Percentiles rank a stretch among this genome's conserved stretches.
Conservation (phyloP, 2,329 filamentous ascomycete species). For the Plenodomus lindquistii region DNA sequence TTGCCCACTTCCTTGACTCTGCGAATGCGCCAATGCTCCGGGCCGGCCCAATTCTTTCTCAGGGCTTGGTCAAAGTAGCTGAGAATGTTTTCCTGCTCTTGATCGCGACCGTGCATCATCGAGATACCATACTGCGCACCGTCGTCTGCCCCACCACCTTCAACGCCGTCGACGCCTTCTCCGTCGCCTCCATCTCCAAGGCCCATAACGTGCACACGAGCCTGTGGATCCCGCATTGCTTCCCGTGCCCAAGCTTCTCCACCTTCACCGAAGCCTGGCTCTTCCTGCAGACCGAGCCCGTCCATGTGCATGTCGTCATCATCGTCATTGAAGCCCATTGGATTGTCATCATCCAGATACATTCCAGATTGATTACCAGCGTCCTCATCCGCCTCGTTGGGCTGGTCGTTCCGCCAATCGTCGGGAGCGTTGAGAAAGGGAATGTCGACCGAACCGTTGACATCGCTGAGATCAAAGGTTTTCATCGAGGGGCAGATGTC, state of each 20-base stretch:
- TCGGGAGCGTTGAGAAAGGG: slow-evolving; percentile 89
- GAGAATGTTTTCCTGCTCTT: slow-evolving; percentile 91
- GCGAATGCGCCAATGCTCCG: slow-evolving; percentile 97
- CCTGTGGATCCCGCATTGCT: slow-evolving; percentile 82
- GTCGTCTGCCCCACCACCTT: slow-evolving; percentile 51
- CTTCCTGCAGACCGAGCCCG: slow-evolving; percentile 61
- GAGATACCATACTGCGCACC: slow-evolving; percentile 77
- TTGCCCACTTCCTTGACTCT: slow-evolving; percentile 80
- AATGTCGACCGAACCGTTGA: slow-evolving; percentile 82
- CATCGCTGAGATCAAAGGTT: slow-evolving; percentile 86
- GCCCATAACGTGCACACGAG: slow-evolving; percentile 73
- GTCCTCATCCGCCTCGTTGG: slow-evolving; percentile 57
- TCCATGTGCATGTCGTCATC: slow-evolving; percentile 63
- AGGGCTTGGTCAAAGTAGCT: slow-evolving; percentile 96
- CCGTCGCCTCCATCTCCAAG: slow-evolving; percentile 59
- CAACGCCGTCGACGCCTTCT: slow-evolving; percentile 51
- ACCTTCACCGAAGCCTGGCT: slow-evolving; percentile 90
- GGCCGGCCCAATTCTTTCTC: slow-evolving; percentile 96
- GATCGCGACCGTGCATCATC: slow-evolving; percentile 69
- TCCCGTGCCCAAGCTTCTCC: slow-evolving; percentile 95
- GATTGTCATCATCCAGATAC: slow-evolving; percentile 85
- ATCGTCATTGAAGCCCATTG: slow-evolving; percentile 77
- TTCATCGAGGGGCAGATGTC: slow-evolving; percentile 96
- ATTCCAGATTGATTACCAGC: slow-evolving; percentile 72
- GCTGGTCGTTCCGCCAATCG: slow-evolving; percentile 77